Evolutionary conservation across 148 eudicot genomes (phyloP).

Genomic region (Rhododendron mucronatum): DNA sequence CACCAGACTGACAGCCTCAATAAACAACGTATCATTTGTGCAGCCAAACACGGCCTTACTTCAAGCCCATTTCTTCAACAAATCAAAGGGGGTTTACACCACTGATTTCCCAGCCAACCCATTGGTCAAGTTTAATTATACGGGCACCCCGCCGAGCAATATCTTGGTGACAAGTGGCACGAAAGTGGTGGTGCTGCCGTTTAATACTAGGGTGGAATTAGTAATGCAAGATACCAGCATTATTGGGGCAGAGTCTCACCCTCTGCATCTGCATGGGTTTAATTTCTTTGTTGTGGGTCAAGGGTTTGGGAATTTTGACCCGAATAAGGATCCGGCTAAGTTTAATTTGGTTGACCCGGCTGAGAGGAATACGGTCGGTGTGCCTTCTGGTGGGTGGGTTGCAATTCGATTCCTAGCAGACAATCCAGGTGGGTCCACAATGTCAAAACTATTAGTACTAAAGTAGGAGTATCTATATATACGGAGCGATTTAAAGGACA

Average conservation of each 20-base stretch:
- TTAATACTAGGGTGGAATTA: conserved; percentile 52
- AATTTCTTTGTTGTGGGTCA: conserved; percentile 69
- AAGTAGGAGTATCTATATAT: too few species aligned
- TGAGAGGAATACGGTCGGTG: conserved; percentile 35
- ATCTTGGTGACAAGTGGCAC: conserved; percentile 40
- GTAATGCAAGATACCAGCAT: conserved; percentile 69
- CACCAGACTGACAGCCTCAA: conserved; percentile 42
- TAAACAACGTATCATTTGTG: conserved; percentile 64
- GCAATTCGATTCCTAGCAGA: conserved; percentile 31
- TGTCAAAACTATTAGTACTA: neutral
- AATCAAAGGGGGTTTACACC: conserved; percentile 43
- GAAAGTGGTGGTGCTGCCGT: conserved; percentile 46
- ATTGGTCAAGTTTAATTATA: conserved; percentile 43
- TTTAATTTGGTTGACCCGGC: conserved; percentile 31
- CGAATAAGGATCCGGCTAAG: conserved; percentile 21
- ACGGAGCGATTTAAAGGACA: too few species aligned
- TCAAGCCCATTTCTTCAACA: conserved; percentile 41
- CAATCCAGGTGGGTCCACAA: conserved; percentile 22
- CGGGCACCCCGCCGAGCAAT: conserved; percentile 56
- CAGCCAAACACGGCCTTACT: conserved; percentile 52
- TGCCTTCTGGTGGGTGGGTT: conserved; percentile 37
- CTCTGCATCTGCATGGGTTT: conserved; percentile 65
- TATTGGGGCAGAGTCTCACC: conserved; percentile 57
- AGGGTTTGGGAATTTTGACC: conserved; percentile 44
- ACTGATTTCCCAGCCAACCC: conserved; percentile 49